phyloP scores from a whole-genome alignment of 768 basidiomycete species.

The Rhodotorula toruloides region DNA sequence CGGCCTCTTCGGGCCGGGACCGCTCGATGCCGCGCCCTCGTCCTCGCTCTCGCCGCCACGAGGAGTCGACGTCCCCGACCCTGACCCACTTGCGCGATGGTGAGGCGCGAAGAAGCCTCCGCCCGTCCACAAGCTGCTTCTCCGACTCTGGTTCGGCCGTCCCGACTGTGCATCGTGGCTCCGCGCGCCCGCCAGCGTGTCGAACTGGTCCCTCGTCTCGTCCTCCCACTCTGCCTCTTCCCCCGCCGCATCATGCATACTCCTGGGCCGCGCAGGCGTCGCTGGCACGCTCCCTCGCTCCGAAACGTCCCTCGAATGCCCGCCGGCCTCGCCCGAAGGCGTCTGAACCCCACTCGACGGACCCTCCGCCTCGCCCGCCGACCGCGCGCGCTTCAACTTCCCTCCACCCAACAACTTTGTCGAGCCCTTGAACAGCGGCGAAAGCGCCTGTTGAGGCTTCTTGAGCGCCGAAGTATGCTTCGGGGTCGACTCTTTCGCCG shows the following conservation, averaged over 20 bases:
- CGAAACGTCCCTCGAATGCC: not conserved
- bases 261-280: constrained; percentile 3
- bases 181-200: constrained; percentile 9
- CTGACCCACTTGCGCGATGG: not conserved
- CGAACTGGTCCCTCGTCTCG: constrained; percentile 33
- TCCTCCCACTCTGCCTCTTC: constrained; percentile 26
- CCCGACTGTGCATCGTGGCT: not conserved
- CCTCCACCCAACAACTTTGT: too few species aligned
- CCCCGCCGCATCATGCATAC: not conserved
- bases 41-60: constrained; percentile 13
- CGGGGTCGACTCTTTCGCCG: not conserved
- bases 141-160: not conserved
- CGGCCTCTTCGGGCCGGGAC: constrained; percentile 14
- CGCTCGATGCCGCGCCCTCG: constrained; percentile 3
- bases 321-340: not conserved
- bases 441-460: too few species aligned
- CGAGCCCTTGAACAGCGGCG: too few species aligned
- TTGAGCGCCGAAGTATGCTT: too few species aligned
- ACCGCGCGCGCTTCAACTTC: not conserved
- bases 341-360: too few species aligned
- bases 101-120: not conserved
- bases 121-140: constrained; percentile 2
- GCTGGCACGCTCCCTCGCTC: not conserved
- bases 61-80: constrained; percentile 31
- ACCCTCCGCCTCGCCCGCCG: constrained; percentile 15